A percentile compares a stretch with the other conserved stretches of the same genome.
Conservation (phyloP, 371 early-diverging fungal species). For the Gilbertella persicaria region DNA sequence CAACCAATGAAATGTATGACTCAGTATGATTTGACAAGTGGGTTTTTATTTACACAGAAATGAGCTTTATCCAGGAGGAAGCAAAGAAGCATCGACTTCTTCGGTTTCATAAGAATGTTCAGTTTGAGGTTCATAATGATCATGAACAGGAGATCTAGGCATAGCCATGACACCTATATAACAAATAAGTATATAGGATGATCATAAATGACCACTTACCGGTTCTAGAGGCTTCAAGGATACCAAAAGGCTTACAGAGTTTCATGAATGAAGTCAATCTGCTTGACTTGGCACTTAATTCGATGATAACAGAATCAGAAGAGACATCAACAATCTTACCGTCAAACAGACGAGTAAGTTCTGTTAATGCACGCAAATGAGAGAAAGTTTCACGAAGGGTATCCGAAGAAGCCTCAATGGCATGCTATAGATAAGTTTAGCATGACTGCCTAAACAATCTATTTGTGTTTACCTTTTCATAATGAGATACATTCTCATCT, state of each 20-base stretch:
- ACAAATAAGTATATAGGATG: neutral
- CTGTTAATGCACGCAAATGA: constrained; percentile 80
- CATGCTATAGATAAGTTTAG: neutral
- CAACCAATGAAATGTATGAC: constrained; percentile 13
- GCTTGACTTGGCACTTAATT: constrained; percentile 85
- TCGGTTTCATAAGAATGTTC: constrained; percentile 54
- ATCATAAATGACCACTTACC: constrained; percentile 47
- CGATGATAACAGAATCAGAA: constrained; percentile 78
- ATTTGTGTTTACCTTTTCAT: constrained; percentile 24
- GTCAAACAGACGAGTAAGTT: constrained; percentile 82
- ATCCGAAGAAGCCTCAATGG: constrained; percentile 40
- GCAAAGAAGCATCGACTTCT: constrained; percentile 80
- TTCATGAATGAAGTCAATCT: constrained; percentile 91
- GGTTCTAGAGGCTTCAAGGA: constrained; percentile 91
- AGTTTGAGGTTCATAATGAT: constrained; percentile 64
- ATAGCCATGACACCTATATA: constrained; percentile 89
- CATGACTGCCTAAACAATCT: neutral
- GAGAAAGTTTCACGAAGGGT: constrained; percentile 68
- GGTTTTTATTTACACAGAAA: constrained; percentile 3
- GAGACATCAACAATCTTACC: constrained; percentile 92
- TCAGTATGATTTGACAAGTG: constrained; percentile 12
- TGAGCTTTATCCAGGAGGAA: constrained; percentile 87
- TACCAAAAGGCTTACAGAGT: constrained; percentile 91
- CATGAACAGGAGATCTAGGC: constrained; percentile 83
- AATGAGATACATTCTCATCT: constrained; percentile 41